Evolutionary conservation across 2,329 filamentous ascomycete species (phyloP).

Genomic region (Hypoxylon sp.): DNA sequence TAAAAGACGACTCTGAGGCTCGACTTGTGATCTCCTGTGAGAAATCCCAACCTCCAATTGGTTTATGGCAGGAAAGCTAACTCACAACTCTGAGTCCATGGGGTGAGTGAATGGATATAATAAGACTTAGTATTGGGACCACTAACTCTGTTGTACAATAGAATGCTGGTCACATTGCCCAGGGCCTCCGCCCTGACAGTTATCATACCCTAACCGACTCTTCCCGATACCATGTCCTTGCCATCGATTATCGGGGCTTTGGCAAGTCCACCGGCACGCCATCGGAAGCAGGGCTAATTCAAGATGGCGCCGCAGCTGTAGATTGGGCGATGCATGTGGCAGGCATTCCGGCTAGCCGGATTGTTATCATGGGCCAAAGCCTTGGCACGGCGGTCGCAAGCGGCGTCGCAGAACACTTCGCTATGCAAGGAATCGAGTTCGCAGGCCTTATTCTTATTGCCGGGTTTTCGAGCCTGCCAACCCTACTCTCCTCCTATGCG

Average conservation of each 20-base stretch:
- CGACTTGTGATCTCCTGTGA: slow-evolving; percentile 74
- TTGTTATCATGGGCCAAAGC: slow-evolving; percentile 87
- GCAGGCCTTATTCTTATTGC: slow-evolving; percentile 85
- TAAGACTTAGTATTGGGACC: slow-evolving; percentile 16
- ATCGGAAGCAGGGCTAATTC: slow-evolving; percentile 83
- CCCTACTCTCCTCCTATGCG: slow-evolving; percentile 81
- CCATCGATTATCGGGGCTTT: slow-evolving; percentile 92
- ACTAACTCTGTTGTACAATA: slow-evolving; percentile 60
- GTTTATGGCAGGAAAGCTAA: slow-evolving; percentile 23
- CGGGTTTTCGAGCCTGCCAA: slow-evolving; percentile 80
- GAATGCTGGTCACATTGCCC: slow-evolving; percentile 89
- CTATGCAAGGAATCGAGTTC: slow-evolving; percentile 73
- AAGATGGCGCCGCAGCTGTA: slow-evolving; percentile 79
- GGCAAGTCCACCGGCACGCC: slow-evolving; percentile 84
- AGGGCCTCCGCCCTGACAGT: slow-evolving; percentile 79
- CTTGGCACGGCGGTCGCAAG: slow-evolving; percentile 87
- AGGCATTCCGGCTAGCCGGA: slow-evolving; percentile 75
- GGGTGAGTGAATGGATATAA: slow-evolving; percentile 60
- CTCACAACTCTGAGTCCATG: slow-evolving; percentile 66
- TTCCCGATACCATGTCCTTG: slow-evolving; percentile 83
- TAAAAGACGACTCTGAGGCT: slow-evolving; percentile 73
- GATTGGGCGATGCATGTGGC: slow-evolving; percentile 77
- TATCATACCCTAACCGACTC: slow-evolving; percentile 83
- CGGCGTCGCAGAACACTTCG: slow-evolving; percentile 79
- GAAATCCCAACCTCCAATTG: slow-evolving; percentile 39